Evolutionary conservation across 148 eudicot species (phyloP), one percentile per base, ranked within the genome.

Genomic region (Rhododendron ferrugineum): DNA sequence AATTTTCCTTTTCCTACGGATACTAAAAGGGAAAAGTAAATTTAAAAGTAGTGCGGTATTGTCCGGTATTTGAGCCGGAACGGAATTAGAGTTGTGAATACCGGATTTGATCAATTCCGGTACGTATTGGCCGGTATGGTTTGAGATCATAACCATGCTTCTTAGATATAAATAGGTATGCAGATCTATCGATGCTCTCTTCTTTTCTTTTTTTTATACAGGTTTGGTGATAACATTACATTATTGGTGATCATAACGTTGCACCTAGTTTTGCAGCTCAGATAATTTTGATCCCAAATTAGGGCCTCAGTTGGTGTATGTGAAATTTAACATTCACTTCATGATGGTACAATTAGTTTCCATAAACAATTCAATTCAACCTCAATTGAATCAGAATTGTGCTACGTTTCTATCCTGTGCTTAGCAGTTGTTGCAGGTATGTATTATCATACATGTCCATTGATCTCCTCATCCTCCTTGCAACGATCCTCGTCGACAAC

Each of bases 401-500:
- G 58, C 56, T 46, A 20, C 36, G 4, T 79, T 36, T 75, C 34
- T 42, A 36, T 52, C 40, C 44, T 34, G 18, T 37, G 18, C 18
- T n/a, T 66, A 18, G 23, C 23, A 36, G 8, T 28, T 20, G 11
- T 34, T 70, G 36, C 10, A 0, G 0, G 36, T 34, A 1, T 1
- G 23, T 20, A 10, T 42, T 20, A 10, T 42, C 50, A 37, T 10
- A 9, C 79, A 30, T 1, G 44, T 15, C 20, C 46, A 23, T 23
- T 49, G 20, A 10, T 13, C 11, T 85, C 85, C 28, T 36, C 85
- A 15, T 47, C 76, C 81, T 46, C 50, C 50, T 44, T 46, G 47
- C 28, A 40, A 26, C 1, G 50, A 18, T 88, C 88, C 64, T 85
- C 90, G 83, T 87, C 90, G 0, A 30, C 84, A 23, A 83, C 78